These are phyloP conservation scores for Aspergillus pseudoterreus DNA, from an alignment of 2,329 filamentous ascomycete species.

Conservation along the genomic window DNA sequence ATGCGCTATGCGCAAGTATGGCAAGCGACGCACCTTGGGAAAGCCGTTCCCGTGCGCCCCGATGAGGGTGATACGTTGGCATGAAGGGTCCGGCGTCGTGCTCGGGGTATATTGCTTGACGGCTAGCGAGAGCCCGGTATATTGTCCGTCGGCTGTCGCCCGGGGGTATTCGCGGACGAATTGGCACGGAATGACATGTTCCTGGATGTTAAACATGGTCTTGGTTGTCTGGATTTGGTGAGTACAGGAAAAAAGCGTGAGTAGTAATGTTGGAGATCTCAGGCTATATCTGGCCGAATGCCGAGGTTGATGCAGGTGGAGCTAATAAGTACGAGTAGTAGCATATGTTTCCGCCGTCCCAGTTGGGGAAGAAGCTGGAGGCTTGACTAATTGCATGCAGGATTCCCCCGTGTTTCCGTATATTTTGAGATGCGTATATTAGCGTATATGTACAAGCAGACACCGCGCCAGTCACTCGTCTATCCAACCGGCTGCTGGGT, in stretches of 20 bases:
- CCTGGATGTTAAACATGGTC: not conserved
- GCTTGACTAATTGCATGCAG: no score
- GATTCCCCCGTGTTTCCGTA: no score
- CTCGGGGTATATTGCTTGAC: slow-evolving; percentile 2
- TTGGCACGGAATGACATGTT: slow-evolving; percentile 1
- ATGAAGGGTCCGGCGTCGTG: not conserved
- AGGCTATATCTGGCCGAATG: no score
- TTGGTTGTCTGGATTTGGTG: not conserved
- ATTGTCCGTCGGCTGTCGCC: not conserved
- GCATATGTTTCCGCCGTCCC: no score
- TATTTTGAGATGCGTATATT: no score
- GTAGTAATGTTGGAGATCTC: no score
- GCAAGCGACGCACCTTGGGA: not conserved
- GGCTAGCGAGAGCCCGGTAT: not conserved
- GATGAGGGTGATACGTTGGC: not conserved
- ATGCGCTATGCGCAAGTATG: not conserved
- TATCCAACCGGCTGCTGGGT: no score
- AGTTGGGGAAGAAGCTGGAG: no score
- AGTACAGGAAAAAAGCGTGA: not conserved
- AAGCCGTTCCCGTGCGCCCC: not conserved
- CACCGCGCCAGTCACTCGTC: no score
- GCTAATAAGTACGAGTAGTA: no score
- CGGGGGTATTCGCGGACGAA: slow-evolving; percentile 1
- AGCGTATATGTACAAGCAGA: no score
- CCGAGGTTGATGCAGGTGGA: no score